Evolutionary conservation across 2,329 filamentous ascomycete genomes (phyloP), one percentile per base, ranked within the genome.

Genomic region (Fusarium mexicanum): DNA sequence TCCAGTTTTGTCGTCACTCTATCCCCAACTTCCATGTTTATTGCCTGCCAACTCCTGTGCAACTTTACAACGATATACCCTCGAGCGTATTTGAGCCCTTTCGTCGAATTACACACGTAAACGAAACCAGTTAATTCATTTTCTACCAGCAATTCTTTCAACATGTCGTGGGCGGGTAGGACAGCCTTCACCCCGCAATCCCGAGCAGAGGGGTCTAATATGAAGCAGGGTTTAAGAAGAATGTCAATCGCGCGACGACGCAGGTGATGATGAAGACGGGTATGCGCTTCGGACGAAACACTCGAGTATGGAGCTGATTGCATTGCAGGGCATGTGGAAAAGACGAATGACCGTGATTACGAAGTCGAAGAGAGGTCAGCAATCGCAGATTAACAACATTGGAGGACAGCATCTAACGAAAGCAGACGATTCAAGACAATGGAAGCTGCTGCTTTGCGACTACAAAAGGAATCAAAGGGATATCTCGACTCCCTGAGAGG

Each of bases 191-290:
- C 79, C 78, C 78, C 78, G 76, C 77, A 75, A 75, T 73, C 46
- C 58, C 50, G 47, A 62, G 29, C 65, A 68, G 72, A 77, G 75
- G 77, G 77, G 76, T 80, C 79, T 83, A 77, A 83, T 72, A 63
- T 54, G 41, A 65, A 40, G 73, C 75, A 86, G 85, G 85, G 75
- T 86, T 86, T 80, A 86, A 96, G 87, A 98, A 97, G 85, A 97
- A 97, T 91, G 95, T 98, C 87, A 96, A 96, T 88, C 94, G 96
- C 87, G 96, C 96, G 80, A 98, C 96, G 85, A 99, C 97, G 86
- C 95, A 98, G 91, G 96, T 98, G 73, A 98, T 99, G 94, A 98
- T 99, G 96, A 99, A 99, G 90, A 97, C 95, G 66, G 94, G 92
- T 93, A 83, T 74, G 87, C 79, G 41, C 20, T 33, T 20, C 16